These are phyloP conservation scores for Claviceps pazoutovae DNA, from an alignment of 2,329 filamentous ascomycete species.

Conservation along the genomic window DNA sequence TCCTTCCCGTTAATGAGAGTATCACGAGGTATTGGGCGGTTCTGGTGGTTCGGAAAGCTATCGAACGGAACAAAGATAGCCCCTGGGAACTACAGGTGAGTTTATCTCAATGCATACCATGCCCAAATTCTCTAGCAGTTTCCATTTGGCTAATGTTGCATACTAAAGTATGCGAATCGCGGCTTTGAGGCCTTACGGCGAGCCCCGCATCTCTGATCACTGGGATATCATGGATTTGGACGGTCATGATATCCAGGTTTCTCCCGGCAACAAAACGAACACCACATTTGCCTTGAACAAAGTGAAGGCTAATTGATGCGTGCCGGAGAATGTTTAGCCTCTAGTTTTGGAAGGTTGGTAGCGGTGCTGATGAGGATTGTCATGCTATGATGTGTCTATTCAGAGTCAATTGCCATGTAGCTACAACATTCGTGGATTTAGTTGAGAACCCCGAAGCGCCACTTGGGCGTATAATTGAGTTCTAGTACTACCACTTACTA, in stretches of 20 bases:
- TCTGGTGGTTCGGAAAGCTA: slow-evolving; percentile 29
- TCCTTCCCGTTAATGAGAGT: slow-evolving; percentile 23
- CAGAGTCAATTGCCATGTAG: not conserved
- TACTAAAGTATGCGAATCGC: slow-evolving; percentile 26
- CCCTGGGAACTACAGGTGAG: slow-evolving; percentile 26
- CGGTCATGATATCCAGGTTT: slow-evolving; percentile 18
- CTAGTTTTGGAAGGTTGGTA: not conserved
- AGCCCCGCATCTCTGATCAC: slow-evolving; percentile 25
- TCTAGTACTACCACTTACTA: not conserved
- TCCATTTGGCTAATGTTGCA: not conserved
- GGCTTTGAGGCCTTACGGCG: slow-evolving; percentile 27
- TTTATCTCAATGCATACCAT: not conserved
- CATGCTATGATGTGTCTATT: not conserved
- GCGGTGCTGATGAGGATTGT: not conserved
- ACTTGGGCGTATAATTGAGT: not conserved
- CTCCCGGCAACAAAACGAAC: slow-evolving; percentile 18
- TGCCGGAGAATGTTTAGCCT: not conserved
- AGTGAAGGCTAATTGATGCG: not conserved
- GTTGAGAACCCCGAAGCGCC: not conserved
- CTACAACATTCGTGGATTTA: not conserved
- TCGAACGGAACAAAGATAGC: slow-evolving; percentile 26
- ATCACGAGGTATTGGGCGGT: slow-evolving; percentile 19
- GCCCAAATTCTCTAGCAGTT: not conserved
- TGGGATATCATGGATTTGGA: slow-evolving; percentile 25
- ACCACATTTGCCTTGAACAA: slow-evolving; percentile 7